Evolutionary conservation across 768 basidiomycete species (phyloP), one percentile per base, ranked within the genome.

Genomic region (Tylopilus balloui): DNA sequence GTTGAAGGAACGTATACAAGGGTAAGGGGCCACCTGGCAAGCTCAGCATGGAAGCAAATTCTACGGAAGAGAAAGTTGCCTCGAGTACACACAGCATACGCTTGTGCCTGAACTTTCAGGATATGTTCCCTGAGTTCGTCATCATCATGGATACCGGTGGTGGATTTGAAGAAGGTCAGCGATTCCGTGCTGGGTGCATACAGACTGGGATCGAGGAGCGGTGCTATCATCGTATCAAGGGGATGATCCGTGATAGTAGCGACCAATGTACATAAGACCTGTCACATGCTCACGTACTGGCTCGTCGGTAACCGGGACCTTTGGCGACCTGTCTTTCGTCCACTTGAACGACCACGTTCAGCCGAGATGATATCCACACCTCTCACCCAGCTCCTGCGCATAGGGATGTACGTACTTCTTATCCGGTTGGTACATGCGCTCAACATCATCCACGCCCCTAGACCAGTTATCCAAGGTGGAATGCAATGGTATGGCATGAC

Each of bases 381-480:
- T 6, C 65, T 89, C 50, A 88, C 85, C 13, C 76, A 83, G 61
- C 59, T 87, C 37, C 73, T 88, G 29, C 75, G 72, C 27, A 88
- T 88, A 53, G 74, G 78, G 38, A 75, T 87, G 86, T 86, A 57
- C 31, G 81, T 74, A 25, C 41, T 15, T 39, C 29, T 80, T 73
- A 38, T 7, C 20, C 20, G 28, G 34, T 19, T 40, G 17, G 51
- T 17, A 19, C 21, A 45, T 34, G 11, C 17, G 3, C 42, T 27
- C 11, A 50, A 13, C n/a, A 13, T 11, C 20, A 21, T 17, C 17
- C 28, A 32, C 38, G 13, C 41, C 13, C 24, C 45, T 42, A 88
- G 86, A 27, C 91, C 90, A 14, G 72, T 92, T 39, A 78, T 93
- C 2, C 91, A 92, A 64, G 90, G 89, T 20, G 90, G 88, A 40